Base-by-base conservation (phyloP, 2,329 filamentous ascomycete species). In the Coniella vitis region DNA sequence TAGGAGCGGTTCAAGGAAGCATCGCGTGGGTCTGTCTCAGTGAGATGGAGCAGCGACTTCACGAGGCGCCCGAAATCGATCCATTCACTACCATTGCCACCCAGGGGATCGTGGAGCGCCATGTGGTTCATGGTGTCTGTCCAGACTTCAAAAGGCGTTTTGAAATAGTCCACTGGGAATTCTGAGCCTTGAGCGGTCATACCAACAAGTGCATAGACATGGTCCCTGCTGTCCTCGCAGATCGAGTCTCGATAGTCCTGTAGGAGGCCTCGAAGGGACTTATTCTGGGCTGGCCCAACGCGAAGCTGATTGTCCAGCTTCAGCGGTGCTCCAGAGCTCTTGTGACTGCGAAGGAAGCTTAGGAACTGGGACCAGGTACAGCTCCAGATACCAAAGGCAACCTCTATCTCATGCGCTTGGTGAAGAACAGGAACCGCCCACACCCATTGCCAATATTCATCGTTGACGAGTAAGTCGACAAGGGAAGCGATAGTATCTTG, bases 131-230 rank as follows among this genome's bases (percentile, higher is more conserved):
- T 59, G 1, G 57, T 57, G 41, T 64, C 58, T 2, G 52, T 55
- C 60, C 58, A 65, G 7, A 64, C 55, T 20, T 61, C 49, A 9
- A 56, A 55, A 2, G 55, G 34, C 2, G 57, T 47, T 48, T 60
- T 63, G 4, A 45, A 21, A 43, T 65, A 62, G 45, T 63, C 60
- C 36, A 62, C 56, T 0, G 59, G 55, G 31, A 63, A 62, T 2
- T 54, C 52, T 1, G 49, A 44, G 29, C 54, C 54, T 39, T 63
- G 61, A 4, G 46, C 44, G 14, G 62, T 58, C 4, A 65, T 45
- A 0, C 62, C 58, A 19, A 63, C 46, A 1, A 65, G 54, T 1
- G 58, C 62, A 48, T 62, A 64, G 4, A 65, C 49, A 34, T 64
- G 63, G 46, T 64, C 62, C 21, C 54, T 58, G 12, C 45, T 56